Evolutionary conservation across 2,329 filamentous ascomycete genomes (phyloP).

Genomic region (Pestalotiopsis sp.): DNA sequence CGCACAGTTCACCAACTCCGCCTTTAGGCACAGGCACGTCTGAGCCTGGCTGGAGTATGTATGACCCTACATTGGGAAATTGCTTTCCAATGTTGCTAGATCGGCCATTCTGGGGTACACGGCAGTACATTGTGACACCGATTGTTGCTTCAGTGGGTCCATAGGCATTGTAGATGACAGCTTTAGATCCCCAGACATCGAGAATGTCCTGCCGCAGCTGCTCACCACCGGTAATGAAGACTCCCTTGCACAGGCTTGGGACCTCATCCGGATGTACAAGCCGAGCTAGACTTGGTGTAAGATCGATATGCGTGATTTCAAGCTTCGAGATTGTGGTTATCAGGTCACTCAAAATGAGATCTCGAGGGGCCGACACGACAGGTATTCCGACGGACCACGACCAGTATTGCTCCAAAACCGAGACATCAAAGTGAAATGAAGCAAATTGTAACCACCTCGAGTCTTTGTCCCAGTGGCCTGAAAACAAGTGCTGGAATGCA

Average conservation of each 20-base stretch:
- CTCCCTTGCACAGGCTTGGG: slow-evolving; percentile 75
- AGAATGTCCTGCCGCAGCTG: slow-evolving; percentile 87
- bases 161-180: slow-evolving; percentile 89
- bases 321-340: slow-evolving; percentile 71
- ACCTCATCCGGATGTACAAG: slow-evolving; percentile 79
- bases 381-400: slow-evolving; percentile 90
- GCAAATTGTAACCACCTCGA: slow-evolving; percentile 93
- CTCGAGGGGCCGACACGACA: slow-evolving; percentile 78
- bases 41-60: slow-evolving; percentile 72
- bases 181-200: slow-evolving; percentile 77
- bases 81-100: slow-evolving; percentile 86
- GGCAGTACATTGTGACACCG: slow-evolving; percentile 86
- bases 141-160: slow-evolving; percentile 94
- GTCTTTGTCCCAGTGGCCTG: slow-evolving; percentile 68
- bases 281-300: slow-evolving; percentile 85
- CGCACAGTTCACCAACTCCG: slow-evolving; percentile 83
- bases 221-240: slow-evolving; percentile 94
- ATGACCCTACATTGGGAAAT: slow-evolving; percentile 86
- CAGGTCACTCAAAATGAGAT: slow-evolving; percentile 84
- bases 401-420: slow-evolving; percentile 92
- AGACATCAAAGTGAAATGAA: slow-evolving; percentile 93
- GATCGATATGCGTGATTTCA: slow-evolving; percentile 84
- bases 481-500: slow-evolving; percentile 79
- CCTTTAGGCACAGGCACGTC: slow-evolving; percentile 74
- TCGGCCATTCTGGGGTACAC: slow-evolving; percentile 76